These are phyloP conservation scores for Claviceps fusiformis DNA, from an alignment of 2,329 filamentous ascomycete species.

Conservation along the genomic window DNA sequence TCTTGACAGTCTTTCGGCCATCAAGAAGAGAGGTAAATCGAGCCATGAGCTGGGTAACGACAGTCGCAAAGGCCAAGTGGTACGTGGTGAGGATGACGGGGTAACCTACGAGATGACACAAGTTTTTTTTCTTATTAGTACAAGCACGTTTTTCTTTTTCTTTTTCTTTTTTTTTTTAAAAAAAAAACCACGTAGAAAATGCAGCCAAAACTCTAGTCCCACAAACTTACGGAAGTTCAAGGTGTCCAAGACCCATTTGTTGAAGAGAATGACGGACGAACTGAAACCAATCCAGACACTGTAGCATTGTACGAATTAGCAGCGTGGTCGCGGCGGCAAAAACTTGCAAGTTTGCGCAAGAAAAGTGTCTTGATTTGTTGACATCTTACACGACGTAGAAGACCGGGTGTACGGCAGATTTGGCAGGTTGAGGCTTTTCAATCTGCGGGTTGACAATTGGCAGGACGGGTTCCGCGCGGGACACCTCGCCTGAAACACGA, in stretches of 20 bases:
- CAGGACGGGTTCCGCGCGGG: slow-evolving; percentile 52
- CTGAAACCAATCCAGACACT: slow-evolving; percentile 88
- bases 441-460: slow-evolving; percentile 67
- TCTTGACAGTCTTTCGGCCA: slow-evolving; percentile 89
- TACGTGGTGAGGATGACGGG: slow-evolving; percentile 86
- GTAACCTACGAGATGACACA: slow-evolving; percentile 32
- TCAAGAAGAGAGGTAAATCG: slow-evolving; percentile 83
- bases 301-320: slow-evolving; percentile 6
- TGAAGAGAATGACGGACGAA: slow-evolving; percentile 94
- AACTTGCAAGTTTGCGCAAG: too few relatives aligned
- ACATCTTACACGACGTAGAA: slow-evolving; percentile 61
- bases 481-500: slow-evolving; percentile 66
- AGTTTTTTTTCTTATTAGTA: slow-evolving; percentile 1
- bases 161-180: too few relatives aligned
- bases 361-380: neutral
- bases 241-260: slow-evolving; percentile 93
- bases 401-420: slow-evolving; percentile 60
- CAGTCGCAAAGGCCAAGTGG: slow-evolving; percentile 82
- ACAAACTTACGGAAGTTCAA: slow-evolving; percentile 56
- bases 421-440: slow-evolving; percentile 56
- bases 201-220: too few relatives aligned
- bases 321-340: neutral
- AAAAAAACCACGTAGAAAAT: too few relatives aligned
- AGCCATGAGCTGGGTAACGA: slow-evolving; percentile 89
- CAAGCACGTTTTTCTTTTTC: too few relatives aligned